Percentiles rank a stretch among this genome's conserved stretches.
Evolutionary conservation across 352 stramenopile genomes (phyloP).

Genomic region (Globisporangium solare): DNA sequence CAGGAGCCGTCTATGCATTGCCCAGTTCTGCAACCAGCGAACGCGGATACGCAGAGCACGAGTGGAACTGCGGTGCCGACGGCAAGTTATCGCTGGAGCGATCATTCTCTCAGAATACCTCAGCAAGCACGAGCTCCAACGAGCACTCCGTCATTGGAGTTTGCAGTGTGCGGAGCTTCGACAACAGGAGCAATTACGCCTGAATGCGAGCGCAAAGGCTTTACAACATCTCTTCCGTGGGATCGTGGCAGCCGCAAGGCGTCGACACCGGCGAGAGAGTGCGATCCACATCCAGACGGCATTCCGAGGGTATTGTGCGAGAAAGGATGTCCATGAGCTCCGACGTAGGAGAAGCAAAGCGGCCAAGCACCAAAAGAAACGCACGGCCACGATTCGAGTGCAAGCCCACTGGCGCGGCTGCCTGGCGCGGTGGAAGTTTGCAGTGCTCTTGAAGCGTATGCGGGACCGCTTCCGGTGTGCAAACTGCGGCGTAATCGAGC

Average conservation of each 20-base stretch:
- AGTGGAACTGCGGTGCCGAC: neutral
- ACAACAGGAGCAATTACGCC: neutral
- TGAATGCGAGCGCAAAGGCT: neutral
- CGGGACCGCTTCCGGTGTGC: slow-evolving; percentile 45
- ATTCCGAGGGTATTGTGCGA: slow-evolving; percentile 5
- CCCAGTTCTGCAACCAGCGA: neutral
- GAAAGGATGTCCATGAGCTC: neutral
- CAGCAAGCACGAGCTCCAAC: neutral
- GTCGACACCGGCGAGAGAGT: neutral
- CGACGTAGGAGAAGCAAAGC: neutral
- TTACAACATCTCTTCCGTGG: slow-evolving; percentile 17
- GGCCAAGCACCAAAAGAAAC: neutral
- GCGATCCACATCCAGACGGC: slow-evolving; percentile 16
- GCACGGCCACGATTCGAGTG: slow-evolving; percentile 18
- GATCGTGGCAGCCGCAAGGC: neutral
- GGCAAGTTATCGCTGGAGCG: neutral
- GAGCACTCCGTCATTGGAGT: neutral
- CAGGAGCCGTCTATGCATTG: neutral
- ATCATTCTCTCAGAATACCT: neutral
- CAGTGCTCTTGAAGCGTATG: slow-evolving; percentile 21
- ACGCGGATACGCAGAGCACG: neutral
- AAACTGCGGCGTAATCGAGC: slow-evolving; percentile 59
- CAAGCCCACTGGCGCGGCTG: slow-evolving; percentile 25
- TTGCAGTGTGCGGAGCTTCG: neutral
- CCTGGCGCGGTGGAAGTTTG: slow-evolving; percentile 17